Evolutionary conservation across 306 rosid species (phyloP), one percentile per base, ranked within the genome.

Genomic region (Dicorynia guianensis): DNA sequence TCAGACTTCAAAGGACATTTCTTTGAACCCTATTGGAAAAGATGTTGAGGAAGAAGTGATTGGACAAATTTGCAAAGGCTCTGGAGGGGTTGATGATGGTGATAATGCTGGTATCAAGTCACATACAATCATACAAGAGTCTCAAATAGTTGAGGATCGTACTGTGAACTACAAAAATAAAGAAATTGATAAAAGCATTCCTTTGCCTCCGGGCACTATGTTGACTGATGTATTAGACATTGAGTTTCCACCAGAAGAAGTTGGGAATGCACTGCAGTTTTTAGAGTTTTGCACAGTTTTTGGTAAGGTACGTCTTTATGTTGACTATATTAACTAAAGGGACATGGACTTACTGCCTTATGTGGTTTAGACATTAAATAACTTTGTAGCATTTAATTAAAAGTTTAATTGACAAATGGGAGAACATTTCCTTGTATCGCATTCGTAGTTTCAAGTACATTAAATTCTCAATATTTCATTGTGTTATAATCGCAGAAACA

Each of bases 211-310:
- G 60, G 92, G 92, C 18, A 71, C 71, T 8, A 63, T 53, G 53
- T 77, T 95, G 67, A 86, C 82, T 1, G 48, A 77, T 34, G 72
- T 89, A 74, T 63, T 67, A 39, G 92, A 79, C 30, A 71, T 89
- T 71, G 93, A 87, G 42, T 68, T 95, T 5, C 19, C 82, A 48
- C 80, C 80, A 9, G 89, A 85, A 72, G 89, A 86, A 75, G 81
- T 86, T 83, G 98, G 95, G 7, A 75, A 77, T 36, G 97, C 87
- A n/a, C 52, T 95, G 75, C 98, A 95, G 61, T 84, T 95, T 71
- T 53, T 95, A 47, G 96, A 92, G 69, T 95, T 95, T 63, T 92
- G 89, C 73, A 77, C 81, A 48, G 79, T 81, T 12, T 95, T 95
- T 68, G 91, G 93, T 46, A 88, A 90, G 96, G 97, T 90, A 90